Conservation (phyloP, 2,329 filamentous ascomycete genomes). For the Pseudogymnoascus sp. region DNA sequence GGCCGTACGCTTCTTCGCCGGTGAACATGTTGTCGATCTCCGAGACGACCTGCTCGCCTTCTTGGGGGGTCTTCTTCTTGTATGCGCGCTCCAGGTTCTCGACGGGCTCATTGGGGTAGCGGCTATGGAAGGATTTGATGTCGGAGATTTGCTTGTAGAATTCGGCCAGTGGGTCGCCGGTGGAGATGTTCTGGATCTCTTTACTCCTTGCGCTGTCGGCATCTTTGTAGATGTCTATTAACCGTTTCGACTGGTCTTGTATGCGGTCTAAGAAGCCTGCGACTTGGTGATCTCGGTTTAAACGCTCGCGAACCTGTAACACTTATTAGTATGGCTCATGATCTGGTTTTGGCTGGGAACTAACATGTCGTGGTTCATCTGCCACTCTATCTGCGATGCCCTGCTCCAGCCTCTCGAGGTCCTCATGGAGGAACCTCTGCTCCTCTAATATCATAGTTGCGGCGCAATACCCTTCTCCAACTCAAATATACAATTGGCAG, state of each 20-base stretch:
- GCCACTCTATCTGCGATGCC: slow-evolving; percentile 81
- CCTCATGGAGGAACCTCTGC: slow-evolving; percentile 88
- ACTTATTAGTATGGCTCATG: slow-evolving; percentile 9
- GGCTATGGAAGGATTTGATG: slow-evolving; percentile 79
- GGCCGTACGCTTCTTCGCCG: slow-evolving; percentile 87
- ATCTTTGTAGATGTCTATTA: slow-evolving; percentile 80
- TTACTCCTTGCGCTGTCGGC: slow-evolving; percentile 60
- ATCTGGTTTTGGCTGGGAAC: slow-evolving; percentile 26
- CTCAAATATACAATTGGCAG: background rate
- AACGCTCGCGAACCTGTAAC: slow-evolving; percentile 70
- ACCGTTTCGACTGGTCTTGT: slow-evolving; percentile 71
- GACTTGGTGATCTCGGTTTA: slow-evolving; percentile 89
- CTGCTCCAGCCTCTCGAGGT: slow-evolving; percentile 91
- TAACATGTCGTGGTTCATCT: slow-evolving; percentile 81
- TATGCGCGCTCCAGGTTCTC: slow-evolving; percentile 94
- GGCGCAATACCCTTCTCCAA: background rate
- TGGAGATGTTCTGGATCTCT: slow-evolving; percentile 77
- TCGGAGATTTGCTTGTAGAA: slow-evolving; percentile 80
- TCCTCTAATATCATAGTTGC: slow-evolving; percentile 75
- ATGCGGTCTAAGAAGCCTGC: slow-evolving; percentile 80
- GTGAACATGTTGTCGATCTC: slow-evolving; percentile 89
- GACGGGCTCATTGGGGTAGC: slow-evolving; percentile 88
- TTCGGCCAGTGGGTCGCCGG: slow-evolving; percentile 78
- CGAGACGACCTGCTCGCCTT: slow-evolving; percentile 53
- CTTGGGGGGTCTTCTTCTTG: slow-evolving; percentile 58